These are phyloP conservation scores for Penicillium atrosanguineum DNA, from an alignment of 495 filamentous ascomycete species.

Conservation along the genomic window DNA sequence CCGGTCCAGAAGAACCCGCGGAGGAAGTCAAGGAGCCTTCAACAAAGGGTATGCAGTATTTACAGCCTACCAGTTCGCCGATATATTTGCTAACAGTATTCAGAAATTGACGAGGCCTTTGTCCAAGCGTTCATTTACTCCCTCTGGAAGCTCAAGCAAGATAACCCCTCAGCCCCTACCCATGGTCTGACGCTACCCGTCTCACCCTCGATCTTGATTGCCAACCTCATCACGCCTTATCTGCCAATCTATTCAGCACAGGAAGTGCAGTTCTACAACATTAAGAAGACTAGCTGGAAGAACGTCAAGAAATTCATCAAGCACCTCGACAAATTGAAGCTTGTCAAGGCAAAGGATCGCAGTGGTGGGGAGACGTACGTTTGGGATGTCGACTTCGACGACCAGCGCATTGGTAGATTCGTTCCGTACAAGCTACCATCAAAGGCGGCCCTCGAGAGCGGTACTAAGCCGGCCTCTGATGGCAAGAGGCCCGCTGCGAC, in stretches of 20 bases:
- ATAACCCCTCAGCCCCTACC: slow-evolving; percentile 43
- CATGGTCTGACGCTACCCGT: slow-evolving; percentile 61
- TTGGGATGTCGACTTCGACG: slow-evolving; percentile 63
- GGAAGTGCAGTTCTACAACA: slow-evolving; percentile 57
- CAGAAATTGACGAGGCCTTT: slow-evolving; percentile 70
- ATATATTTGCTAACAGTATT: slow-evolving; percentile 15
- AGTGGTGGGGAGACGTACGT: slow-evolving; percentile 65
- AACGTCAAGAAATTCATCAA: slow-evolving; percentile 75
- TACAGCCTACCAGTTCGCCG: background rate
- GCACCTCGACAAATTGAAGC: slow-evolving; percentile 59
- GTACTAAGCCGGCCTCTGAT: slow-evolving; percentile 31
- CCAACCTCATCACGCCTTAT: slow-evolving; percentile 64
- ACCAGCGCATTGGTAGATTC: slow-evolving; percentile 54
- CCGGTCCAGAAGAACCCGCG: slow-evolving; percentile 16
- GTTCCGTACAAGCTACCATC: slow-evolving; percentile 61
- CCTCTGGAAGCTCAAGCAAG: slow-evolving; percentile 54
- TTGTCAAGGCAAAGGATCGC: slow-evolving; percentile 66
- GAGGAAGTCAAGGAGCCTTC: slow-evolving; percentile 50
- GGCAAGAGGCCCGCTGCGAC: slow-evolving; percentile 43
- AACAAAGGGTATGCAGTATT: slow-evolving; percentile 47
- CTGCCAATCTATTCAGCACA: slow-evolving; percentile 57
- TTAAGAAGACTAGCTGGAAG: slow-evolving; percentile 77
- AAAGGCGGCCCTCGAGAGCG: slow-evolving; percentile 33
- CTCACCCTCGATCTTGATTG: slow-evolving; percentile 62
- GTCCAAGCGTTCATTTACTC: slow-evolving; percentile 67